Conservation (phyloP, 1,284 basidiomycete genomes). For the Sanghuangporus weigelae region DNA sequence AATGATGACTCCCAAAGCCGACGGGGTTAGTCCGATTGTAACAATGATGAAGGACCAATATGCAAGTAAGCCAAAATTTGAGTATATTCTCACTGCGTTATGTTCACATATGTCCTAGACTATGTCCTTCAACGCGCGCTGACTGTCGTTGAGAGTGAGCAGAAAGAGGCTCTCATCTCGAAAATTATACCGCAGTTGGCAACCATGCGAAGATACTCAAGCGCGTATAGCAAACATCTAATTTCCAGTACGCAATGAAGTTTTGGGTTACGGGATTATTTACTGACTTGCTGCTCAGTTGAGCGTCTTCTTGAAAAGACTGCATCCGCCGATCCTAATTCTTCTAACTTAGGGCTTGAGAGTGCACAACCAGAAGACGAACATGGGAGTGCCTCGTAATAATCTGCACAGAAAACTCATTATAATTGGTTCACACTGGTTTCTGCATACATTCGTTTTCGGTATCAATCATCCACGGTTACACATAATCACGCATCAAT, state of each 20-base stretch:
- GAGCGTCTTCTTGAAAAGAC: slow-evolving; percentile 56
- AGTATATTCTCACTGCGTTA: slow-evolving; percentile 8
- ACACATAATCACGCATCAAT: slow-evolving; percentile 13
- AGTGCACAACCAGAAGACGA: slow-evolving; percentile 2
- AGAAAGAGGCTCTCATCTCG: slow-evolving; percentile 58
- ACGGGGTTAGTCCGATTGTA: slow-evolving; percentile 59
- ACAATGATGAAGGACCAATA: slow-evolving; percentile 91
- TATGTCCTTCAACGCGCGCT: slow-evolving; percentile 80
- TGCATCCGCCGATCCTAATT: not conserved
- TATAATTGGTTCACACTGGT: slow-evolving; percentile 3
- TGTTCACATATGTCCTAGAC: slow-evolving; percentile 37
- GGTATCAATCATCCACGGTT: slow-evolving; percentile 10
- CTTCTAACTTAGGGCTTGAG: slow-evolving; percentile 6
- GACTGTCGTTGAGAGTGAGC: slow-evolving; percentile 63
- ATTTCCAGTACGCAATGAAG: slow-evolving; percentile 56
- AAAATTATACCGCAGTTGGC: slow-evolving; percentile 63
- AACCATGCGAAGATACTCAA: slow-evolving; percentile 66
- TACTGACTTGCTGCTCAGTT: slow-evolving; percentile 36
- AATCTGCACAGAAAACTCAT: not conserved
- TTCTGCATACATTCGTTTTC: slow-evolving; percentile 6
- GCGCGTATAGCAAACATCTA: slow-evolving; percentile 74
- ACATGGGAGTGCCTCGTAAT: slow-evolving; percentile 6
- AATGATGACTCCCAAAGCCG: slow-evolving; percentile 62
- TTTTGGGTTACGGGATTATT: not conserved
- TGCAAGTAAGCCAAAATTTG: slow-evolving; percentile 56